Conservation (phyloP, 2,329 filamentous ascomycete species). For the Alternaria conjuncta region DNA sequence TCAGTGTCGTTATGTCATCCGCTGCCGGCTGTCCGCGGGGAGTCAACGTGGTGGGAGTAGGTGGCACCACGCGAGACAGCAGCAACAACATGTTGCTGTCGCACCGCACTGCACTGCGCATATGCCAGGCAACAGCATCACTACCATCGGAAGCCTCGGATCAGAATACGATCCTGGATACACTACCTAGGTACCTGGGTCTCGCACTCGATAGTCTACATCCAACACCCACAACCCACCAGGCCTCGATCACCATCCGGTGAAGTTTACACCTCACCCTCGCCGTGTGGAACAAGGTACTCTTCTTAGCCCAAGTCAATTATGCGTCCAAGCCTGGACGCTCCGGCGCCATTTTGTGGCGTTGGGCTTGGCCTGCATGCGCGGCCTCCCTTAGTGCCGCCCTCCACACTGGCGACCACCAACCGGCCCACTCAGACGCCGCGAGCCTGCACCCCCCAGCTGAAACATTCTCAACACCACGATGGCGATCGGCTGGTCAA, state of each 20-base stretch:
- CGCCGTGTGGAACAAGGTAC: constrained; percentile 18
- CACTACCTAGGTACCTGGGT: not conserved
- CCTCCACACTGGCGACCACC: constrained; percentile 7
- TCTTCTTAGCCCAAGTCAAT: constrained; percentile 10
- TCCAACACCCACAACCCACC: not conserved
- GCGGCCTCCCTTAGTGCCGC: constrained; percentile 1
- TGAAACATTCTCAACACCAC: constrained; percentile 46
- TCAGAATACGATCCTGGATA: not conserved
- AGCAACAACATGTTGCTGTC: not conserved
- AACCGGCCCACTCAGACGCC: constrained; percentile 18
- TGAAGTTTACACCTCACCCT: constrained; percentile 1
- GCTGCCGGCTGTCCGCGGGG: constrained; percentile 8
- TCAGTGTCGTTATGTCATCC: constrained; percentile 27
- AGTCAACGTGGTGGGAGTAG: not conserved
- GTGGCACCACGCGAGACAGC: not conserved
- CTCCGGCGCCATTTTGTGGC: constrained; percentile 1
- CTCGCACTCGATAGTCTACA: not conserved
- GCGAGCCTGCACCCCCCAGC: constrained; percentile 22
- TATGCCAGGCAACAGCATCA: not conserved
- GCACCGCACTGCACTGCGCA: not conserved
- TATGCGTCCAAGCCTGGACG: constrained; percentile 11
- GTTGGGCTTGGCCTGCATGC: constrained; percentile 1
- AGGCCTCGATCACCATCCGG: constrained; percentile 3
- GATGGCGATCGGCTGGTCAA: constrained; percentile 14
- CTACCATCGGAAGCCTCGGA: constrained; percentile 6